These are phyloP conservation scores for Diaporthe capsici DNA, from an alignment of 2,329 filamentous ascomycete species.

Conservation along the genomic window DNA sequence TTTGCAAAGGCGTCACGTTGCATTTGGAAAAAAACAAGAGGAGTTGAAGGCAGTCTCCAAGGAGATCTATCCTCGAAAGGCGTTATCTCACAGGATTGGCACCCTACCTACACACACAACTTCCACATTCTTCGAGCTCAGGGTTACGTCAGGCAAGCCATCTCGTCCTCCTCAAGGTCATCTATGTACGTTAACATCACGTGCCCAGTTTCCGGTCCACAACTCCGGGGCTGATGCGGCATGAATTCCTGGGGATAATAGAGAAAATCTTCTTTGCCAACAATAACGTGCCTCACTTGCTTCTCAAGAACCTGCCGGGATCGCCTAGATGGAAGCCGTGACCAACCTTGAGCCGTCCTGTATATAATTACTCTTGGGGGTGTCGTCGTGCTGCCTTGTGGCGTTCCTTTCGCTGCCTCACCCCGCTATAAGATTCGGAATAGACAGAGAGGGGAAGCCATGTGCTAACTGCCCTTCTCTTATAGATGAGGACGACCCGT, in stretches of 20 bases:
- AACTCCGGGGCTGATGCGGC: slow-evolving; percentile 69
- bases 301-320: slow-evolving; percentile 34
- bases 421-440: slow-evolving; percentile 41
- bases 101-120: slow-evolving; percentile 40
- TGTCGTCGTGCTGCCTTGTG: slow-evolving; percentile 43
- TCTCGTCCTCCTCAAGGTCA: slow-evolving; percentile 75
- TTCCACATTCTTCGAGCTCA: slow-evolving; percentile 53
- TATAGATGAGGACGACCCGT: slow-evolving; percentile 74
- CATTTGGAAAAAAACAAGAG: slow-evolving; percentile 48
- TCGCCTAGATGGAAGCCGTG: slow-evolving; percentile 41
- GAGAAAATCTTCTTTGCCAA: slow-evolving; percentile 40
- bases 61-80: slow-evolving; percentile 37
- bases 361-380: slow-evolving; percentile 55
- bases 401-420: slow-evolving; percentile 40
- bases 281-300: slow-evolving; percentile 36
- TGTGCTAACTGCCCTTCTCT: slow-evolving; percentile 59
- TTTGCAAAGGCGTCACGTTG: slow-evolving; percentile 45
- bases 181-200: slow-evolving; percentile 76
- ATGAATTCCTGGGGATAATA: slow-evolving; percentile 46
- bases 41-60: slow-evolving; percentile 44
- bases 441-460: slow-evolving; percentile 34
- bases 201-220: slow-evolving; percentile 50
- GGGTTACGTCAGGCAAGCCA: slow-evolving; percentile 74
- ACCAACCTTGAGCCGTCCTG: slow-evolving; percentile 50
- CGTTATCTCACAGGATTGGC: slow-evolving; percentile 41